Evolutionary conservation across 2,329 filamentous ascomycete species (phyloP).

Genomic region (Ceratocystiopsis sp.): DNA sequence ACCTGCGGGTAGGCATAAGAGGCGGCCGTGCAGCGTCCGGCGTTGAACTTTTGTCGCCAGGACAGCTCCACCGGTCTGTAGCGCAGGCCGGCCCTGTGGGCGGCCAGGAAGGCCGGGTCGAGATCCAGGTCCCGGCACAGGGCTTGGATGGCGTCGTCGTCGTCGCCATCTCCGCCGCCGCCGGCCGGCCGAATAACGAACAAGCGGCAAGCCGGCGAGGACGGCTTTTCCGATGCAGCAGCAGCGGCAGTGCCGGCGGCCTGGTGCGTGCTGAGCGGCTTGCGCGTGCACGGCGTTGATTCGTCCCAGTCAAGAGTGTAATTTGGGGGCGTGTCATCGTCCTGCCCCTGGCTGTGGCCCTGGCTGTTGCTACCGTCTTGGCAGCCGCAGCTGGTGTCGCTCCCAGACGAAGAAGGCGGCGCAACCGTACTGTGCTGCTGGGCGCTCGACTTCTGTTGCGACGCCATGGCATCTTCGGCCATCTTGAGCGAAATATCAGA

Average conservation of each 20-base stretch:
- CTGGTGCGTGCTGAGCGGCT: background rate
- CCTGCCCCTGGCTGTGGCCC: no score
- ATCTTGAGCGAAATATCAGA: no score
- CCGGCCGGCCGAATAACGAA: slow-evolving; percentile 14
- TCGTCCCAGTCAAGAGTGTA: slow-evolving; percentile 3
- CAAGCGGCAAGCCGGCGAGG: slow-evolving; percentile 4
- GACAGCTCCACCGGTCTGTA: slow-evolving; percentile 11
- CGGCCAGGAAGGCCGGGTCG: slow-evolving; percentile 16
- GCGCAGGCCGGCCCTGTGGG: slow-evolving; percentile 13
- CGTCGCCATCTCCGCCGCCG: slow-evolving; percentile 1
- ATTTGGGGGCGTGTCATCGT: no score
- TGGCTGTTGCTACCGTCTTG: no score
- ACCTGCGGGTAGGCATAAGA: slow-evolving; percentile 2
- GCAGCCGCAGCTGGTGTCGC: no score
- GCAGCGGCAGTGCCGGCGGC: background rate
- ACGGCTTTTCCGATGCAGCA: no score
- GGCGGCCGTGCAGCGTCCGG: background rate
- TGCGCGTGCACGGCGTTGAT: background rate
- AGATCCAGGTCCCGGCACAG: slow-evolving; percentile 10
- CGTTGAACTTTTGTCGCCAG: background rate
- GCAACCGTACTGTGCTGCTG: no score
- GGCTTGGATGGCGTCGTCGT: slow-evolving; percentile 7
- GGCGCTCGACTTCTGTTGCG: no score
- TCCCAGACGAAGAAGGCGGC: no score
- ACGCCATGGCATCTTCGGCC: no score